Conservation (phyloP, 2,329 filamentous ascomycete genomes). For the Nemania sp. region DNA sequence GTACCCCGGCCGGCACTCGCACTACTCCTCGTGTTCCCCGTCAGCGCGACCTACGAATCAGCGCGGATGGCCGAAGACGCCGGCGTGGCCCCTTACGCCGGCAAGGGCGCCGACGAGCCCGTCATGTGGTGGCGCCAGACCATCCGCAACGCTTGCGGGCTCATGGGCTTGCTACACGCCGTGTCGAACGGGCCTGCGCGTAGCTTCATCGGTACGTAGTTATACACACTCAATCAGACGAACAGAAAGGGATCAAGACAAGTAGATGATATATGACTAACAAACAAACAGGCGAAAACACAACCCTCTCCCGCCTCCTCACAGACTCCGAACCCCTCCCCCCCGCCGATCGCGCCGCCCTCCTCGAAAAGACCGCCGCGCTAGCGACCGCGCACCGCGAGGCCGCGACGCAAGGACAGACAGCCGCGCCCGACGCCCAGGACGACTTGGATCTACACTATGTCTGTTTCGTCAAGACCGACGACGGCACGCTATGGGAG, state of each 20-base stretch:
- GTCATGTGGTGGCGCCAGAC: slow-evolving; percentile 96
- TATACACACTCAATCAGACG: no score
- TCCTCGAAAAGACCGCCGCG: slow-evolving; percentile 75
- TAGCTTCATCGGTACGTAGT: slow-evolving; percentile 60
- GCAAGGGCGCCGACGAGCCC: slow-evolving; percentile 69
- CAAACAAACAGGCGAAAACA: slow-evolving; percentile 55
- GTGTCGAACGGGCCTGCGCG: slow-evolving; percentile 75
- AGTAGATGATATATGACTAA: no score
- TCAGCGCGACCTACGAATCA: slow-evolving; percentile 77
- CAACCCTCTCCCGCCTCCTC: slow-evolving; percentile 67
- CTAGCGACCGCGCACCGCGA: slow-evolving; percentile 78
- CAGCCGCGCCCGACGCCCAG: slow-evolving; percentile 73
- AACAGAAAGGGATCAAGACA: no score
- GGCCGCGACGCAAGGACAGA: slow-evolving; percentile 78
- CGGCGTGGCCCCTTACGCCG: slow-evolving; percentile 63
- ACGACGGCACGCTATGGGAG: slow-evolving; percentile 65
- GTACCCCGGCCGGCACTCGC: slow-evolving; percentile 87
- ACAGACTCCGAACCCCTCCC: slow-evolving; percentile 69
- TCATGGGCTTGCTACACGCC: slow-evolving; percentile 86
- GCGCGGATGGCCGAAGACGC: slow-evolving; percentile 75
- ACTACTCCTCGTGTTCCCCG: slow-evolving; percentile 88
- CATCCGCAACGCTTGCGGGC: slow-evolving; percentile 88
- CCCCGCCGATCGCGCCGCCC: slow-evolving; percentile 66
- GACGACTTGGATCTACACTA: slow-evolving; percentile 92
- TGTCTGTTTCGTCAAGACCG: slow-evolving; percentile 85